Conservation (phyloP, 306 rosid species). For the Vicia faba region DNA sequence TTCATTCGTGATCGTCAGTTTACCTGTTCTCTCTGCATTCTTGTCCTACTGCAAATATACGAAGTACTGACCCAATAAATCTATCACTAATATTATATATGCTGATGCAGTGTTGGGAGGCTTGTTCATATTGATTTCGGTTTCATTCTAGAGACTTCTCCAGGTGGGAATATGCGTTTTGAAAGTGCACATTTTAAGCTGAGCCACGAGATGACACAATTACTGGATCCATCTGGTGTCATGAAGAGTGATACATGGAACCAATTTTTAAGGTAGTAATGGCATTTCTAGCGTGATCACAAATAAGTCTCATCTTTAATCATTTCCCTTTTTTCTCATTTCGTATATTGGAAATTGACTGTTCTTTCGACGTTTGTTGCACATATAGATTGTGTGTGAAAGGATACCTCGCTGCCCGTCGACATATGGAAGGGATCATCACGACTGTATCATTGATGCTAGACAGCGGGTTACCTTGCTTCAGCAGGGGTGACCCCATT, state of each 20-base stretch:
- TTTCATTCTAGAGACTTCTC: conserved; percentile 96
- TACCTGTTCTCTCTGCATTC: conserved; percentile 11
- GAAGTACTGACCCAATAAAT: conserved; percentile 24
- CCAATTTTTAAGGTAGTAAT: conserved; percentile 79
- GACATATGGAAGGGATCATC: conserved; percentile 83
- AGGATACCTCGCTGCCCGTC: conserved; percentile 95
- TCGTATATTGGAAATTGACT: conserved; percentile 28
- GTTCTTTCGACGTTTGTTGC: conserved; percentile 11
- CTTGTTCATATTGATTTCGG: conserved; percentile 96
- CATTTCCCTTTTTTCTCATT: background rate
- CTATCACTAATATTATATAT: conserved; percentile 34
- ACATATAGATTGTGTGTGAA: conserved; percentile 77
- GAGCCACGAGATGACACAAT: conserved; percentile 99
- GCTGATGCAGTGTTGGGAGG: conserved; percentile 78
- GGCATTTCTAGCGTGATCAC: conserved; percentile 13
- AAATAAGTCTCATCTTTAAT: background rate
- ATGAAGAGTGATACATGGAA: conserved; percentile 98
- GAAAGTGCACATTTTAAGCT: conserved; percentile 99
- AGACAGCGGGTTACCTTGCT: conserved; percentile 96
- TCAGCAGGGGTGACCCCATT: conserved; percentile 95
- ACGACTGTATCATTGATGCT: conserved; percentile 82
- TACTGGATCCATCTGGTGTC: conserved; percentile 89
- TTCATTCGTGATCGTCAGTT: conserved; percentile 23
- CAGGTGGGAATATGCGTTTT: conserved; percentile 96
- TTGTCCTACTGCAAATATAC: conserved; percentile 12